Base-by-base conservation (phyloP, 164 flowering plant genomes). In the Annona squamosa region DNA sequence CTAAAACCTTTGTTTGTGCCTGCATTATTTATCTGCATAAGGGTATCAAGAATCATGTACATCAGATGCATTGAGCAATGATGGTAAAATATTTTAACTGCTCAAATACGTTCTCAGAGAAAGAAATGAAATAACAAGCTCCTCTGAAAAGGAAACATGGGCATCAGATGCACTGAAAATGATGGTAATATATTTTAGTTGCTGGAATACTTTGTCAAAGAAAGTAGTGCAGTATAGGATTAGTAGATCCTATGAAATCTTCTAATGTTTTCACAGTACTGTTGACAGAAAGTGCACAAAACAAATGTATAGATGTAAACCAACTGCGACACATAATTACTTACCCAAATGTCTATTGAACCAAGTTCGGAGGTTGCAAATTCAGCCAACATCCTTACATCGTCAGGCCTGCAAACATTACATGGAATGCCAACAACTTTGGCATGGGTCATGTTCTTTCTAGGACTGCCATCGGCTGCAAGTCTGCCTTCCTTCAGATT, bases 1-100 rank as follows among this genome's bases (percentile, higher is more conserved):
- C 97, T 86, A 73, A 94, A 94, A 26, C 97, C 99, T 86, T 94
- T 94, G 77, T 92, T 94, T 56, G 89, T 85, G 64, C 99, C 99
- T 43, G 99, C 99, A 82, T 94, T 94, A 70, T 94, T 94, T 70
- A 94, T 91, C 99, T 92, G 92, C 69, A 46, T 70, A 76, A 78
- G 46, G 70, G 48, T 13, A 57, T 67, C 37, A 69, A 77, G 41
- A 73, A 59, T n/a, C 18, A 7, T 37, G 45, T 16, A n/a, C 45
- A 43, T 81, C 26, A 81, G 68, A 62, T 73, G 57, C 52, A 67
- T 52, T 2, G 41, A 42, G 62, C 1, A 43, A 44, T 7, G 61
- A 26, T 43, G n/a, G 46, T 45, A 46, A 19, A 12, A 64, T 44
- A 37, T 43, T 57, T 48, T 4, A 66, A 13, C 43, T 66, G 9